Evolutionary conservation across 2,329 filamentous ascomycete genomes (phyloP), one percentile per base, ranked within the genome.

Genomic region (Fusarium setosum): DNA sequence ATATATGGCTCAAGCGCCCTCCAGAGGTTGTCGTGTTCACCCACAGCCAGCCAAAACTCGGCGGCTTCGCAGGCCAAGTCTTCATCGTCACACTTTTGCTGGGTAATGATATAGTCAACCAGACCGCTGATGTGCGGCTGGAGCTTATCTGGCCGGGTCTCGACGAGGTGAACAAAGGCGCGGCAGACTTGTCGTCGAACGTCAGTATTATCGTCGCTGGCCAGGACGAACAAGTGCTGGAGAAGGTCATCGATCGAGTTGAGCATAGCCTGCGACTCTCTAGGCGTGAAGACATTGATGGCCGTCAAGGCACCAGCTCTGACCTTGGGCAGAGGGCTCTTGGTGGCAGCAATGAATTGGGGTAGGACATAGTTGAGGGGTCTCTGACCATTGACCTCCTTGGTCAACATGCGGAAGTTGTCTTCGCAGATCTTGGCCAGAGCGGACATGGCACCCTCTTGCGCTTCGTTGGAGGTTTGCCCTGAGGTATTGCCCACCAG

Each of bases 351-450:
- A 69, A 99, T 89, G 61, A 99, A 86, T 79, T 96, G 95, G 11
- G 96, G 96, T 48, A 98, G 90, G 42, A 99, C 88, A 72, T 94
- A 91, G 75, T 92, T 91, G 61, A 98, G 87, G 2, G 96, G 96
- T 56, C 94, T 87, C 78, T 97, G 91, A 61, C 94, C 93, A 74
- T 94, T 90, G 76, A 97, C 93, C 66, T 97, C 93, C 71, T 90
- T 90, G 79, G 97, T 93, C 53, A 99, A 83, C 59, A 93, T 85
- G 75, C 92, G 93, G 73, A 88, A 90, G 80, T 97, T 97, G 80
- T 99, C 96, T 79, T 99, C 96, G 79, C 96, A 99, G 63, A 99
- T 94, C 83, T 98, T 98, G 76, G 91, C 84, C 78, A 99, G 84
- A 45, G 96, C 94, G 47, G 92, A 89, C 92, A 98, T 97, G 70